Base-by-base conservation (phyloP, 768 basidiomycete genomes). In the Gymnopilus junonius region DNA sequence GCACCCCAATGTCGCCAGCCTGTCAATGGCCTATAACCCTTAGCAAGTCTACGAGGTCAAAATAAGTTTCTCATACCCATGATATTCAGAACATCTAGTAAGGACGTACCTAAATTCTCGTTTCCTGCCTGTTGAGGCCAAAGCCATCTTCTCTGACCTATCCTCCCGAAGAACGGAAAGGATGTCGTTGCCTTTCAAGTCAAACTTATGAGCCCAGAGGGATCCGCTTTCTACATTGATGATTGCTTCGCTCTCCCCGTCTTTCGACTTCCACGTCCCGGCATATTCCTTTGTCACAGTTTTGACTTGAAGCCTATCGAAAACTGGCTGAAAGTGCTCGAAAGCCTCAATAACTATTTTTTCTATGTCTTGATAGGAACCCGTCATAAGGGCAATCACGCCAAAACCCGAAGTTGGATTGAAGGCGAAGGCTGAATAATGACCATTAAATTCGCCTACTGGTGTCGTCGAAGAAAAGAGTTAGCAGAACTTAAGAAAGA, bases 401-500 rank as follows among this genome's bases (percentile, higher is more conserved):
- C 51, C 51, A n/a, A 54, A 54, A 6, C n/a, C n/a, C 17, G 51
- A 54, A 2, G 51, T 3, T 54, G 51, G 51, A 35, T 54, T 54
- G 11, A 54, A 35, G n/a, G 51, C 51, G 29, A 54, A 54, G 14
- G 32, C 51, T 12, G 51, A 54, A 35, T 54, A 54, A 35, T 54
- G 51, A 8, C 51, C 51, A 17, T 54, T 35, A n/a, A 54, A 54
- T 54, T 54, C 51, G 51, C 51, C 51, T 4, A 54, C 51, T 54
- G 50, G 14, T 11, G 29, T 21, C 6, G 11, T 35, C 8, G 35
- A 14, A 14, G 35, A 8, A 12, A 10, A 32, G 7, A 29, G 50
- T 51, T 11, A 51, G 50, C 25, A 29, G 11, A 17, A 29, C 17
- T 20, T 23, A n/a, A 32, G 3, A 51, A 5, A 35, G 6, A 20